Evolutionary conservation across 495 filamentous ascomycete species (phyloP).

Genomic region (Daldinia concentrica): DNA sequence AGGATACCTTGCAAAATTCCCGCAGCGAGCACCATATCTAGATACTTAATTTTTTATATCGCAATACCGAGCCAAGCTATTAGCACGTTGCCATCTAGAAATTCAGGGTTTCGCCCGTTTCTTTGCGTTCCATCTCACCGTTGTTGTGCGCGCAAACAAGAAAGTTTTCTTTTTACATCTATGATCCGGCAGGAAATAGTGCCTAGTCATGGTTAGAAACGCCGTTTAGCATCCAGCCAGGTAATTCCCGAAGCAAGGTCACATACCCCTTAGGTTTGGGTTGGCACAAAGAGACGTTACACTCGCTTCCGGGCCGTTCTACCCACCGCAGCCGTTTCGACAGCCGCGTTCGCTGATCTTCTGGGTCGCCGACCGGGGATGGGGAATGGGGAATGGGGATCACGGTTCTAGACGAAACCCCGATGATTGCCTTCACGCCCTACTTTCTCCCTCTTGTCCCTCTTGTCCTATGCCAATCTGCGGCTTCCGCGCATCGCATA

Average conservation of each 20-base stretch:
- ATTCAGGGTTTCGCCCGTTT: not conserved
- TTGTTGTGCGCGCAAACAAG: constrained; percentile 15
- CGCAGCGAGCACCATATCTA: constrained; percentile 31
- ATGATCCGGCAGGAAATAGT: constrained; percentile 2
- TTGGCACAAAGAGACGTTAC: constrained; percentile 37
- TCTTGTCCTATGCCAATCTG: constrained; percentile 5
- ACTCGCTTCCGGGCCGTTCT: constrained; percentile 41
- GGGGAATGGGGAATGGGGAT: constrained; percentile 9
- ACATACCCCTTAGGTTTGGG: constrained; percentile 10
- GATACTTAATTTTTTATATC: constrained; percentile 31
- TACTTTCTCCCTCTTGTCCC: not conserved
- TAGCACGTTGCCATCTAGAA: constrained; percentile 2
- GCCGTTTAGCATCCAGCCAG: constrained; percentile 8
- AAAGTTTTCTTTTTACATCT: not conserved
- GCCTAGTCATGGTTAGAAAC: not conserved
- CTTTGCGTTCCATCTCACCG: constrained; percentile 13
- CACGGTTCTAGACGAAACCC: constrained; percentile 41
- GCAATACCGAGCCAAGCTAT: constrained; percentile 34
- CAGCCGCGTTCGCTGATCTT: constrained; percentile 40
- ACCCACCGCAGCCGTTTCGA: constrained; percentile 44
- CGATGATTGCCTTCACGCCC: constrained; percentile 16
- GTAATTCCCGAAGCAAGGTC: constrained; percentile 29
- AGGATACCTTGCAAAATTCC: constrained; percentile 33
- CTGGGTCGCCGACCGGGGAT: constrained; percentile 43
- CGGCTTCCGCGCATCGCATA: constrained; percentile 23